Evolutionary conservation across 345 rosid genomes (phyloP).

Genomic region (Odontarrhena argentea): DNA sequence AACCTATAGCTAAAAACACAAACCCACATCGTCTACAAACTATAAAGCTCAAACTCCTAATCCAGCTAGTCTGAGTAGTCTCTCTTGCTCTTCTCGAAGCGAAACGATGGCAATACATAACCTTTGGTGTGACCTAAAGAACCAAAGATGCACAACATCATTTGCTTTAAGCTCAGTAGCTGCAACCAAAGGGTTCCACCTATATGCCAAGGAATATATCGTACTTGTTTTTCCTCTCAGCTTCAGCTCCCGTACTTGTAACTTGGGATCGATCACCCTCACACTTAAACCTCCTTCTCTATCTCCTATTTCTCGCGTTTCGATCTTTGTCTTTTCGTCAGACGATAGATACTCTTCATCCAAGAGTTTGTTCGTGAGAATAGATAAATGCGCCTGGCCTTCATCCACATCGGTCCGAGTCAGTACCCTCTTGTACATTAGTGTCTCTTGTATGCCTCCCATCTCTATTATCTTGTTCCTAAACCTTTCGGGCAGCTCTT

Average conservation of each 20-base stretch:
- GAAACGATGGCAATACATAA: constrained; percentile 22
- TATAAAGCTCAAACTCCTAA: background rate
- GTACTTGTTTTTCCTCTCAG: background rate
- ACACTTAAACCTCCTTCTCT: constrained; percentile 29
- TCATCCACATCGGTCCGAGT: constrained; percentile 9
- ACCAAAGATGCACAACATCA: constrained; percentile 20
- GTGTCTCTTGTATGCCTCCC: constrained; percentile 15
- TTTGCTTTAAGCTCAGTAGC: background rate
- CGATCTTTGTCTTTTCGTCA: constrained; percentile 10
- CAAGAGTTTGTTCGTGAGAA: background rate
- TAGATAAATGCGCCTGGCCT: constrained; percentile 17
- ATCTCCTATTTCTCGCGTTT: background rate
- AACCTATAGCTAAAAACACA: too few species aligned
- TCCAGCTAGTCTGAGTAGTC: background rate
- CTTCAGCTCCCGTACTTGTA: constrained; percentile 17
- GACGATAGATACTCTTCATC: background rate
- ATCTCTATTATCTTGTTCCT: constrained; percentile 11
- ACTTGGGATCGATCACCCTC: constrained; percentile 17
- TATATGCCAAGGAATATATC: constrained; percentile 6
- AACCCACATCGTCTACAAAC: background rate
- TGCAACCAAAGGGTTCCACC: constrained; percentile 19
- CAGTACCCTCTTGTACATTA: background rate
- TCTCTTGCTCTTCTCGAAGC: background rate
- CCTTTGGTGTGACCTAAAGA: constrained; percentile 20
- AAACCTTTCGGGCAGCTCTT: background rate